Base-by-base conservation (phyloP, 495 filamentous ascomycete species). In the Penicillium mononematosum region DNA sequence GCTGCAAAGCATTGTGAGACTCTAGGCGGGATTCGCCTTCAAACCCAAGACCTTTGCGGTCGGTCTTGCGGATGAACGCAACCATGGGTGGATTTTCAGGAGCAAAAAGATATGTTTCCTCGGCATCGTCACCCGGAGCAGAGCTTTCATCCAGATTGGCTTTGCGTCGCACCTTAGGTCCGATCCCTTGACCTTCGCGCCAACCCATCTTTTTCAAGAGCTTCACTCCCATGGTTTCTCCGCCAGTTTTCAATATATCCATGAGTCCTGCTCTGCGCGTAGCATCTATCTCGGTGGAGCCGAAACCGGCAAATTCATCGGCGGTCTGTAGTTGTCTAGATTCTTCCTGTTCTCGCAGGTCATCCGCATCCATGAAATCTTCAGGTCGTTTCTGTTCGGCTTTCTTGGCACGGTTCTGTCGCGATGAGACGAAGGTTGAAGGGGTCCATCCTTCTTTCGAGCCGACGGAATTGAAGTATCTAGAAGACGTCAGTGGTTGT, bases 321-420 rank as follows among this genome's bases (percentile, higher is more conserved):
- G 83, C 75, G 0, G 88, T 96, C 62, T 92, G 83, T 31, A 98
- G 69, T 45, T 78, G 80, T 60, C 81, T 81, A 3, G 85, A 79
- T 70, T 96, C 92, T 50, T 86, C 92, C 2, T 87, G 87, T 61
- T 96, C 93, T 11, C 89, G 88, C 11, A 96, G 75, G 72, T 98
- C 94, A 72, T 98, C 95, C 59, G 96, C 95, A 60, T 98, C 94
- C 94, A 98, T 98, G 58, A 91, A 98, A 67, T 98, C 94, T 63
- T 98, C 93, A 9, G 86, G 81, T 31, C 85, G 85, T 68, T 89
- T 85, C 14, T 75, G 55, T 45, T 68, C 67, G 24, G 71, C 80
- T 76, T 93, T 86, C 61, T 90, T 88, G 52, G 83, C 82, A 46
- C 89, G 87, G 59, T 90, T 89, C 39, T 85, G 73, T 0, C 94